A percentile compares a stretch with the other conserved stretches of the same genome.
Conservation (phyloP, 768 basidiomycete genomes). For the Suillus subluteus region DNA sequence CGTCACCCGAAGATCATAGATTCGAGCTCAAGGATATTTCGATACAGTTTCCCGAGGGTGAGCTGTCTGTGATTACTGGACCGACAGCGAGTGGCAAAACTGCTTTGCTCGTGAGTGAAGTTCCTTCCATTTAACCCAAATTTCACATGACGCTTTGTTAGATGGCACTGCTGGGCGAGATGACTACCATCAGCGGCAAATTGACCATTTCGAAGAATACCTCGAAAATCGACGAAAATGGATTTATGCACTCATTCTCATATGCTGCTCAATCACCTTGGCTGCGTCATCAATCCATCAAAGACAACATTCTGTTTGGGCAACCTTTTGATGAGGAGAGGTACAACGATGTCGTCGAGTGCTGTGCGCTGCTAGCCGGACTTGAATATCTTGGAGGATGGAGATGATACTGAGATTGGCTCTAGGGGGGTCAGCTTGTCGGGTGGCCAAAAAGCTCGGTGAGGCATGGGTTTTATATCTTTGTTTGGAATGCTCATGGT, state of each 20-base stretch:
- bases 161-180: slow-evolving; percentile 44
- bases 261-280: slow-evolving; percentile 78
- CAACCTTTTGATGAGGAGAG: slow-evolving; percentile 69
- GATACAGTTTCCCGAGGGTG: slow-evolving; percentile 49
- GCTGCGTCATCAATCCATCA: slow-evolving; percentile 73
- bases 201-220: slow-evolving; percentile 49
- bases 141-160: slow-evolving; percentile 12
- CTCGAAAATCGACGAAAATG: slow-evolving; percentile 59
- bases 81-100: slow-evolving; percentile 56
- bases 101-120: slow-evolving; percentile 41
- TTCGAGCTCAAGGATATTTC: slow-evolving; percentile 49
- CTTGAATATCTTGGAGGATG: slow-evolving; percentile 83
- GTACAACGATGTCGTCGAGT: slow-evolving; percentile 78
- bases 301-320: slow-evolving; percentile 82
- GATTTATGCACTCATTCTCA: slow-evolving; percentile 64
- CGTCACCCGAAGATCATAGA: slow-evolving; percentile 29
- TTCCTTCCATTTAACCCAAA: not conserved
- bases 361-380: slow-evolving; percentile 84
- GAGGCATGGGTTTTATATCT: slow-evolving; percentile 15
- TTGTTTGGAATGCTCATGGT: slow-evolving; percentile 12
- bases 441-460: slow-evolving; percentile 85
- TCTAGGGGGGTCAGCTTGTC: slow-evolving; percentile 70
- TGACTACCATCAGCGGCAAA: slow-evolving; percentile 39
- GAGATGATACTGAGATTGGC: slow-evolving; percentile 85
- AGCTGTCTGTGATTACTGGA: slow-evolving; percentile 49